phyloP scores from a whole-genome alignment of 306 rosid species.

The Casuarina glauca region DNA sequence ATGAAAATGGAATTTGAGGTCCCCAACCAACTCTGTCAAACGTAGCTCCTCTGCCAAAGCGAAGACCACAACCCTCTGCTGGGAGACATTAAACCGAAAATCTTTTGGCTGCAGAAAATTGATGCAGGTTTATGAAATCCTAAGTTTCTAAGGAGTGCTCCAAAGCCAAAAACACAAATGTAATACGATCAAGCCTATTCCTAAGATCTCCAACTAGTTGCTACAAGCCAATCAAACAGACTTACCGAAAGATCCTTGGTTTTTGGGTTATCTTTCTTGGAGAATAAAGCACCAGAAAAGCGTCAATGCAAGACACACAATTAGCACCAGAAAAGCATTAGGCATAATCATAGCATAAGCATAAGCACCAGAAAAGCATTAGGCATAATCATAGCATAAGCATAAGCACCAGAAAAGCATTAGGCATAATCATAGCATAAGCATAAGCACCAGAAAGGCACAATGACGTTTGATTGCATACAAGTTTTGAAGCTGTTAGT shows the following conservation, averaged over 20 bases:
- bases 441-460: neutral
- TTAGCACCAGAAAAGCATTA: slow-evolving; percentile 29
- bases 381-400: slow-evolving; percentile 15
- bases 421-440: slow-evolving; percentile 14
- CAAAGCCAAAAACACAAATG: neutral
- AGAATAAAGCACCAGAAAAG: slow-evolving; percentile 75
- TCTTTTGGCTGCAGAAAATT: slow-evolving; percentile 74
- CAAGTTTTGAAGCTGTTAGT: neutral
- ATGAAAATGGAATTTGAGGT: slow-evolving; percentile 90
- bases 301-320: slow-evolving; percentile 5
- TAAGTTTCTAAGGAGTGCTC: slow-evolving; percentile 9
- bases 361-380: neutral
- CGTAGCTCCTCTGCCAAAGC: slow-evolving; percentile 97
- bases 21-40: slow-evolving; percentile 84
- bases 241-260: slow-evolving; percentile 91
- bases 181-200: slow-evolving; percentile 23
- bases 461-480: neutral
- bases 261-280: slow-evolving; percentile 84
- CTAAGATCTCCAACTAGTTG: slow-evolving; percentile 15
- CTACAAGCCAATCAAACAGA: slow-evolving; percentile 30
- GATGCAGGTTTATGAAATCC: slow-evolving; percentile 11
- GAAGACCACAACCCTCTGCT: slow-evolving; percentile 97
- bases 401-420: slow-evolving; percentile 29
- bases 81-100: slow-evolving; percentile 92
- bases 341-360: slow-evolving; percentile 11